Conservation (phyloP, 2,329 filamentous ascomycete species). For the Myriangium duriaei region DNA sequence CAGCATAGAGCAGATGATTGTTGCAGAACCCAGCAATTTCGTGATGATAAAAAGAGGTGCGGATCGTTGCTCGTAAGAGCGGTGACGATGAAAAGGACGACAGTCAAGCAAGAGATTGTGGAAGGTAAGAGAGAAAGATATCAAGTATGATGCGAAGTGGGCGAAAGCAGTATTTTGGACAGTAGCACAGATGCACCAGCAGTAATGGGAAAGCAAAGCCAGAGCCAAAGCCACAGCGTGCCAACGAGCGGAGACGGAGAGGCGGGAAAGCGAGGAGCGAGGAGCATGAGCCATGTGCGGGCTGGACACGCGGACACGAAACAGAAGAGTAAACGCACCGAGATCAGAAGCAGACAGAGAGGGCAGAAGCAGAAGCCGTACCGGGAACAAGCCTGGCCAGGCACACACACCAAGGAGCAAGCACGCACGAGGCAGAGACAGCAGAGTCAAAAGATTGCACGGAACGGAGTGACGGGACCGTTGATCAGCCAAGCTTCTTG, state of each 20-base stretch:
- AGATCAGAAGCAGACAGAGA: not conserved
- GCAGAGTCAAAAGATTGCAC: no score
- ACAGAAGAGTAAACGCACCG: no score
- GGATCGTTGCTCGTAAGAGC: not conserved
- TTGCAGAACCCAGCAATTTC: not conserved
- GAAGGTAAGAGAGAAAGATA: not conserved
- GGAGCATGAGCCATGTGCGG: not conserved
- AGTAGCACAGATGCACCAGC: no score
- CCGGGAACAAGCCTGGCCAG: no score
- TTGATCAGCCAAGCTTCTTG: no score
- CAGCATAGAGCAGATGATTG: not conserved
- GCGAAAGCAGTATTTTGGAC: not conserved
- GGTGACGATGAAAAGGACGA: not conserved
- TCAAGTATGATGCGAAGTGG: not conserved
- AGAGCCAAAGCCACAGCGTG: not conserved
- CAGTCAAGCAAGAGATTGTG: not conserved
- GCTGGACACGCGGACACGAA: not conserved
- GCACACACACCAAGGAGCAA: no score
- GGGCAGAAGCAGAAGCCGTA: not conserved
- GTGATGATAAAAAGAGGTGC: not conserved
- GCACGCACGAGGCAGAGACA: no score
- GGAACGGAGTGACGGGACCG: no score
- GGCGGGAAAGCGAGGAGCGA: not conserved
- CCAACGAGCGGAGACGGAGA: not conserved
- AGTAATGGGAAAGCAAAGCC: no score